phyloP scores from a whole-genome alignment of 176 grass and related monocot genomes.

The Echinochloa phyllopogon region DNA sequence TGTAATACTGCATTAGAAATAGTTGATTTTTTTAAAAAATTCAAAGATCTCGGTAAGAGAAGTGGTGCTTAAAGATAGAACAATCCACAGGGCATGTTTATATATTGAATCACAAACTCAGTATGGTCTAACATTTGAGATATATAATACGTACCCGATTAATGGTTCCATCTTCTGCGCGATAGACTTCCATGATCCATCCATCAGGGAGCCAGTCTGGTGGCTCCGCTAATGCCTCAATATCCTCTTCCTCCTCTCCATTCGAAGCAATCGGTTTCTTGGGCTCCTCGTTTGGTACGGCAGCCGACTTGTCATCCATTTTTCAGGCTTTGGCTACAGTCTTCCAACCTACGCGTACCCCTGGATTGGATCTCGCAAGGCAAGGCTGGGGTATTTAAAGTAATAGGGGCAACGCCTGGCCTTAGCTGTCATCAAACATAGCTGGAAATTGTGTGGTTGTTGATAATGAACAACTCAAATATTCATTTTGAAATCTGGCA shows the following conservation, averaged over 20 bases:
- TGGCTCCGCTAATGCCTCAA: background rate
- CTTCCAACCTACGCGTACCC: background rate
- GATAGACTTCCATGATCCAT: constrained; percentile 15
- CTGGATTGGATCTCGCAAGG: background rate
- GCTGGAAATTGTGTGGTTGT: background rate
- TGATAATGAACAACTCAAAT: background rate
- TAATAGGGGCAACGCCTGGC: too few species aligned
- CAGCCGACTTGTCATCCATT: background rate
- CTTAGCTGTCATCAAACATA: background rate
- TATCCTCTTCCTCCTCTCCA: background rate
- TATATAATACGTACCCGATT: constrained; percentile 34
- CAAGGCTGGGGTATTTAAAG: background rate
- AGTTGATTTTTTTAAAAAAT: background rate
- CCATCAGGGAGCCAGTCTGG: constrained; percentile 29
- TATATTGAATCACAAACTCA: background rate
- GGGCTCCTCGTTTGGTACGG: background rate
- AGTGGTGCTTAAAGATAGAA: background rate
- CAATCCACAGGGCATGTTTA: background rate
- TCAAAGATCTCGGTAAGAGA: background rate
- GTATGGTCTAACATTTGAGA: background rate
- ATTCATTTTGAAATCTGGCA: background rate
- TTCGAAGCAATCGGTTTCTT: background rate
- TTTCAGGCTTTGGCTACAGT: background rate
- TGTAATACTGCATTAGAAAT: constrained; percentile 41
- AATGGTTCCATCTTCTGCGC: background rate